A percentile compares a stretch with the other conserved stretches of the same genome.
Conservation (phyloP, 2,329 filamentous ascomycete genomes). For the Dothideomycetidae sp. region DNA sequence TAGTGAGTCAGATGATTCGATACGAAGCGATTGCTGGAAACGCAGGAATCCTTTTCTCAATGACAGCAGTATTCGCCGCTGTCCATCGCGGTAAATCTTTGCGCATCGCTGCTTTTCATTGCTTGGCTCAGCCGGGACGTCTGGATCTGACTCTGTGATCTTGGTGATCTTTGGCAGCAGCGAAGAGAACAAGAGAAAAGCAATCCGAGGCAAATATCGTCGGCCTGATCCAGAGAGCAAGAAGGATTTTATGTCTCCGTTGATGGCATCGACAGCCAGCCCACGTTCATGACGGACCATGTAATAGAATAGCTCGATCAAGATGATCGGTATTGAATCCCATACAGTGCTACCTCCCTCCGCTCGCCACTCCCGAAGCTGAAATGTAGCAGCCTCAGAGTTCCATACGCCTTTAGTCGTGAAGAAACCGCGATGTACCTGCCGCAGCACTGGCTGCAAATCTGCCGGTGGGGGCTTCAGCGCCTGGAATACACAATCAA, state of each 20-base stretch:
- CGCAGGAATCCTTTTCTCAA: conserved; percentile 17
- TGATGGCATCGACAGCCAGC: conserved; percentile 18
- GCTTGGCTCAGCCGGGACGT: conserved; percentile 16
- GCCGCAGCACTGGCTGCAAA: conserved; percentile 21
- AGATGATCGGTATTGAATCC: conserved; percentile 18
- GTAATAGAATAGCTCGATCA: conserved; percentile 24
- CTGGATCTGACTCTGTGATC: conserved; percentile 16
- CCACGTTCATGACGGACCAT: conserved; percentile 22
- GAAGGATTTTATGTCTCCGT: conserved; percentile 16
- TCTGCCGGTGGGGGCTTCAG: conserved; percentile 26
- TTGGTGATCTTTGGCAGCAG: conserved; percentile 22
- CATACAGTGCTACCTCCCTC: conserved; percentile 8
- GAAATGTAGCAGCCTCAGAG: conserved; percentile 24
- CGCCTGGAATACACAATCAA: conserved; percentile 32
- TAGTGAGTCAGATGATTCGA: conserved; percentile 5
- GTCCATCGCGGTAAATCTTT: conserved; percentile 29
- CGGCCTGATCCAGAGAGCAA: conserved; percentile 16
- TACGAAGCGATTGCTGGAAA: conserved; percentile 16
- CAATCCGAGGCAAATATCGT: conserved; percentile 21
- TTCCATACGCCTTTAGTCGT: conserved; percentile 19
- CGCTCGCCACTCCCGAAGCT: conserved; percentile 17
- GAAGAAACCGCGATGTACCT: conserved; percentile 23
- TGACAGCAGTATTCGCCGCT: conserved; percentile 21
- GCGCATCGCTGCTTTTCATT: conserved; percentile 29
- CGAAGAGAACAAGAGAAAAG: conserved; percentile 22